phyloP scores from a whole-genome alignment of 148 eudicot species.

The Gaultheria prostrata region DNA sequence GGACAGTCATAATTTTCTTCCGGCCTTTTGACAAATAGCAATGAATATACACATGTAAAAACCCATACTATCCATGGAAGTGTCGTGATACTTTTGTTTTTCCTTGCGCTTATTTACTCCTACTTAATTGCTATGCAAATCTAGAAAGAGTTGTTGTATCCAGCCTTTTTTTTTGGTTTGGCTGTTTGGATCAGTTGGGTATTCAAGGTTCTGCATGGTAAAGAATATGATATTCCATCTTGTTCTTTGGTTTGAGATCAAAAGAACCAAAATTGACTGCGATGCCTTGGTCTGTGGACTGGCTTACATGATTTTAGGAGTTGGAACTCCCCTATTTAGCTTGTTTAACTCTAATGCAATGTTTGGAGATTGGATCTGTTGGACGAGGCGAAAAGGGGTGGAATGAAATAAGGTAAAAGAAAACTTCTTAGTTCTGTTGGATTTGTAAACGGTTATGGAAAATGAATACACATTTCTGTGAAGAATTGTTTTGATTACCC shows the following conservation, averaged over 20 bases:
- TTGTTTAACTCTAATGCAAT: background rate
- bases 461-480: too few species aligned
- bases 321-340: background rate
- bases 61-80: background rate
- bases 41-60: background rate
- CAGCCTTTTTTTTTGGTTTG: background rate
- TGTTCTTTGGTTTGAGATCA: background rate
- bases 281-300: background rate
- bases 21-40: background rate
- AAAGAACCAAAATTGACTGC: too few species aligned
- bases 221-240: background rate
- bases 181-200: background rate
- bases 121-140: background rate
- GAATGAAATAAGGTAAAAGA: background rate
- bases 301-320: background rate
- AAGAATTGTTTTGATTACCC: background rate
- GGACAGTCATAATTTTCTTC: background rate
- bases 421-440: background rate
- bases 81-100: background rate
- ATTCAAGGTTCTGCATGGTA: background rate
- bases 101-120: background rate
- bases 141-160: background rate
- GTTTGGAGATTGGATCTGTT: background rate
- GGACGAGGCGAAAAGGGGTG: background rate
- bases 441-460: background rate